A percentile compares a stretch with the other conserved stretches of the same genome.
Evolutionary conservation across 768 basidiomycete genomes (phyloP).

Genomic region (Trametopsis cervina): DNA sequence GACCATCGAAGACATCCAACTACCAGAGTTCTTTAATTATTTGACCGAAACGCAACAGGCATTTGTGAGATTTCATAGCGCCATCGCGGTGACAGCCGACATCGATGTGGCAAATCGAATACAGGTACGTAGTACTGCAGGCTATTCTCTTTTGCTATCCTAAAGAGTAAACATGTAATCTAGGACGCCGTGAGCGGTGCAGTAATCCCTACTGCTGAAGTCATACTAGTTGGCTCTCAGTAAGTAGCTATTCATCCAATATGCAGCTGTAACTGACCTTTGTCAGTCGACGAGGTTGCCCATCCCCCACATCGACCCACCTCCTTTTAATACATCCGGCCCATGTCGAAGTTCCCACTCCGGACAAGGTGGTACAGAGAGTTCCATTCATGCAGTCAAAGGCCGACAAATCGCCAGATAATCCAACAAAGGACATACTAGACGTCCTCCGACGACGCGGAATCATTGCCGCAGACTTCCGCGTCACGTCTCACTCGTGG

Average conservation of each 20-base stretch:
- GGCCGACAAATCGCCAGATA: conserved; percentile 5
- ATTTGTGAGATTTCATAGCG: not conserved
- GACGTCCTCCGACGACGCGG: conserved; percentile 38
- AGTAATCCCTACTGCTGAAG: not conserved
- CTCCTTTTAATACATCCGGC: conserved; percentile 41
- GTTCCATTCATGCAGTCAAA: conserved; percentile 18
- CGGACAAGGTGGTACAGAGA: conserved; percentile 13
- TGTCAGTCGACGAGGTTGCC: conserved; percentile 40
- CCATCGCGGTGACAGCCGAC: not conserved
- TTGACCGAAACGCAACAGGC: not conserved
- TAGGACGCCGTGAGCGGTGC: not conserved
- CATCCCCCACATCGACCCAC: conserved; percentile 31
- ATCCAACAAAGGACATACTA: conserved; percentile 29
- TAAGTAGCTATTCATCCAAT: not conserved
- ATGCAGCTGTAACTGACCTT: not conserved
- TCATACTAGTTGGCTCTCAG: not conserved
- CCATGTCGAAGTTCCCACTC: conserved; percentile 35
- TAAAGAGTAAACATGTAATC: not conserved
- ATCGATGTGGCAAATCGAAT: not conserved
- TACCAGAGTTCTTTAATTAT: not conserved
- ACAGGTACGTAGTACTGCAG: not conserved
- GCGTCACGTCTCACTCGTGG: conserved; percentile 34
- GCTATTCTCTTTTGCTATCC: not conserved
- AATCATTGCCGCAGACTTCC: conserved; percentile 34
- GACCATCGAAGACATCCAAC: not conserved